Evolutionary conservation across 352 stramenopile genomes (phyloP).

Genomic region (Thalassiosira sp.): DNA sequence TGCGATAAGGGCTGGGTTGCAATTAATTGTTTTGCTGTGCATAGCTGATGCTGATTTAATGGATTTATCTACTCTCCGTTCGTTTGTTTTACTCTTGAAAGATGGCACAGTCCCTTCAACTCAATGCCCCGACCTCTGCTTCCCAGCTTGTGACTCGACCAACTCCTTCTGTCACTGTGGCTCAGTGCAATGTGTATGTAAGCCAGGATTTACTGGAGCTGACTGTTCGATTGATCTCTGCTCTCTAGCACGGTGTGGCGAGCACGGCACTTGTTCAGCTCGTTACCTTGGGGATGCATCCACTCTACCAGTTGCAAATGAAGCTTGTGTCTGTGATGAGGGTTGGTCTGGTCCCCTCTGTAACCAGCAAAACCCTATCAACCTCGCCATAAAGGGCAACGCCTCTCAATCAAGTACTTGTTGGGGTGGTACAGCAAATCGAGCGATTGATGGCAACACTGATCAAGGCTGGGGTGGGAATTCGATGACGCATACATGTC

Average conservation of each 20-base stretch:
- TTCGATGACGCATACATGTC: constrained; percentile 13
- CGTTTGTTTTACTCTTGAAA: too few species aligned
- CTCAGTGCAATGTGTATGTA: constrained; percentile 55
- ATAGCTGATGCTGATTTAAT: too few species aligned
- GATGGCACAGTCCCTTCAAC: constrained; percentile 35
- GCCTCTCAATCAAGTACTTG: constrained; percentile 11
- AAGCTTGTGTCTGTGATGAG: constrained; percentile 60
- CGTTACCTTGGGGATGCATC: constrained; percentile 52
- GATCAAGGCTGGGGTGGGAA: not conserved
- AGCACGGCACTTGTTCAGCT: constrained; percentile 57
- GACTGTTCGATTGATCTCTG: constrained; percentile 59
- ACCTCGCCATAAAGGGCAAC: not conserved
- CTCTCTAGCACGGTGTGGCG: constrained; percentile 50
- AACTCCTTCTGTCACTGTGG: constrained; percentile 66
- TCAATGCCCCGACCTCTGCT: constrained; percentile 54
- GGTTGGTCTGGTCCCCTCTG: constrained; percentile 43
- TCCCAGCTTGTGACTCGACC: constrained; percentile 14
- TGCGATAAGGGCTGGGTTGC: too few species aligned
- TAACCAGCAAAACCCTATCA: constrained; percentile 2
- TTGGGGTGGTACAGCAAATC: constrained; percentile 6
- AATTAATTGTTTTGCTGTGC: too few species aligned
- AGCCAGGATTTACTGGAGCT: constrained; percentile 54
- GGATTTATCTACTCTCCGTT: too few species aligned
- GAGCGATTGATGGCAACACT: constrained; percentile 25
- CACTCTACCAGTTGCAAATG: constrained; percentile 31